Evolutionary conservation across 2,329 filamentous ascomycete species (phyloP).

Genomic region (Fusarium sp.): DNA sequence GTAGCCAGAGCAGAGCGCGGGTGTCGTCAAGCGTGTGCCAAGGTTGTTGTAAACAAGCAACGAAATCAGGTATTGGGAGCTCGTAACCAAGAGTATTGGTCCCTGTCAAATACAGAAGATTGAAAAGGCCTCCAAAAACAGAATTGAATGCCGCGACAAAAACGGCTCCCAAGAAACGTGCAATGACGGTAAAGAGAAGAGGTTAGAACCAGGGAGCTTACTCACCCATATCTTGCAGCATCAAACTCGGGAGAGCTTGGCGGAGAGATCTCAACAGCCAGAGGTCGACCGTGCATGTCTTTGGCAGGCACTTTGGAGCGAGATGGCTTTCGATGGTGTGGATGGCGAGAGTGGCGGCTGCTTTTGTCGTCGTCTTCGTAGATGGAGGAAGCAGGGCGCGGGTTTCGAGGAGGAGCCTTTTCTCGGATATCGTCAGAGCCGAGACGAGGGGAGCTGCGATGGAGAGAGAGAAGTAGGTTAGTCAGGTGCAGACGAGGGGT

Average conservation of each 20-base stretch:
- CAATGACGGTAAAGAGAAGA: slow-evolving; percentile 1
- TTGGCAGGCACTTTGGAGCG: slow-evolving; percentile 45
- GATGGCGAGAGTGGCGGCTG: slow-evolving; percentile 25
- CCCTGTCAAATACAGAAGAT: background rate
- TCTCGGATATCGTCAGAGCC: slow-evolving; percentile 35
- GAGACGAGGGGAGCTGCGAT: slow-evolving; percentile 39
- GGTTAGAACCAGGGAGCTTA: slow-evolving; percentile 27
- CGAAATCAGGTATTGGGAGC: background rate
- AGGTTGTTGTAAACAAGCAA: background rate
- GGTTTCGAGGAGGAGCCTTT: slow-evolving; percentile 48
- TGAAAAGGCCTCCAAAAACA: slow-evolving; percentile 4
- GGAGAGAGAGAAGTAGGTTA: slow-evolving; percentile 26
- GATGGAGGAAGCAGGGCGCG: slow-evolving; percentile 65
- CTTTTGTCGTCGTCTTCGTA: slow-evolving; percentile 47
- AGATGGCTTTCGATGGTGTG: slow-evolving; percentile 48
- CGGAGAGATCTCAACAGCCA: slow-evolving; percentile 63
- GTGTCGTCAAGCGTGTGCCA: background rate
- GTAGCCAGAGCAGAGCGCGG: background rate
- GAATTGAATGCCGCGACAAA: slow-evolving; percentile 4
- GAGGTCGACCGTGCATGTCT: slow-evolving; percentile 42
- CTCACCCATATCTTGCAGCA: slow-evolving; percentile 54
- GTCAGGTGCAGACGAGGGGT: slow-evolving; percentile 16
- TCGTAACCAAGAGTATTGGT: background rate
- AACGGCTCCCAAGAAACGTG: slow-evolving; percentile 28
- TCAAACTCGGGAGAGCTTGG: slow-evolving; percentile 64